Evolutionary conservation across 352 stramenopile species (phyloP), one percentile per base, ranked within the genome.

Genomic region (Chrysophaeum taylorii): DNA sequence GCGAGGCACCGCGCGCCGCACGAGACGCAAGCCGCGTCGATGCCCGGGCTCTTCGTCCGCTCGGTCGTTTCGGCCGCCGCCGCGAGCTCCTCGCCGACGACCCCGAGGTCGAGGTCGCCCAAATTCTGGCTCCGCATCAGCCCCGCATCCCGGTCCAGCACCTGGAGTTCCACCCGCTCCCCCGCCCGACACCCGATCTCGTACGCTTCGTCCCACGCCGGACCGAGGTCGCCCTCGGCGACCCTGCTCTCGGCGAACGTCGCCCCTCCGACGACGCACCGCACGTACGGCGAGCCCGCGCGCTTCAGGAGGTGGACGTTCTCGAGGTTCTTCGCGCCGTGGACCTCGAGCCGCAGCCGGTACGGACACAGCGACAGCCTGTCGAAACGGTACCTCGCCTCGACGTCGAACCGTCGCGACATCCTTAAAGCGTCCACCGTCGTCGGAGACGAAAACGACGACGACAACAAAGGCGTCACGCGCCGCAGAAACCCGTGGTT

Each of bases 321-420:
- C 5, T 2, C 15, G 15, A 62, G 50, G 23, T 35, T 5, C 2
- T 36, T 4, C 25, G 50, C 50, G 9, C 7, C 23, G 50, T 36
- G 27, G 15, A 62, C 27, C 2, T 33, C 14, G 50, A 62, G 27
- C 2, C 23, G 9, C 25, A 36, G 15, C 5, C 50, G 23, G 25
- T 18, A 21, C 5, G 14, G 15, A 31, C 50, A 62, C 25, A 62
- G 15, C 5, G 1, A 9, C 25, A 62, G 50, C 7, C 50, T 25
- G 50, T 62, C 50, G 50, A 62, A 33, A 31, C 50, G 50, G 50
- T 62, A 62, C 15, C 7, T 33, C n/a, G 50, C 50, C 4, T 62
- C 50, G n/a, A 1, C 9, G 4, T 62, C 50, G 50, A 62, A 62
- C 25, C 50, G 50, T n/a, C 50, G 23, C 27, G 27, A 9, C 2